phyloP scores from a whole-genome alignment of 1,139 yeast genomes.

The Saccharomyces hybrid region DNA sequence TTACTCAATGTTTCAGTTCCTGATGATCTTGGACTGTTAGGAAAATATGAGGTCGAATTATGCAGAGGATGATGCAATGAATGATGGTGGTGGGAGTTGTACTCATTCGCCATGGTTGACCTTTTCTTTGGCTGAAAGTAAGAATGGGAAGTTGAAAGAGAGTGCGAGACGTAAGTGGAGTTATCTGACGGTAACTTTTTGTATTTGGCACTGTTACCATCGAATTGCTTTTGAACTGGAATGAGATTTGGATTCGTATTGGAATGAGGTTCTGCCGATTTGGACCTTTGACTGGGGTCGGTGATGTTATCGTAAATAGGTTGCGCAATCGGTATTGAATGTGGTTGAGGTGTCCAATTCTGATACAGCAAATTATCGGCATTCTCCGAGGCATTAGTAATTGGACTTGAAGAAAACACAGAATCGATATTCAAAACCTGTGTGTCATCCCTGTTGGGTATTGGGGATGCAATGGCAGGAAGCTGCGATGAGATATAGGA shows the following conservation, averaged over 20 bases:
- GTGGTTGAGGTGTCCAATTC: slow-evolving; percentile 30
- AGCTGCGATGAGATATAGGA: slow-evolving; percentile 6
- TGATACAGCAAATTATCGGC: slow-evolving; percentile 11
- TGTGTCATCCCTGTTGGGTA: slow-evolving; percentile 13
- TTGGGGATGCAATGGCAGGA: slow-evolving; percentile 2
- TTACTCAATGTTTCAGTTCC: neutral
- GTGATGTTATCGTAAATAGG: slow-evolving; percentile 24
- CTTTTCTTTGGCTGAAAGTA: slow-evolving; percentile 3
- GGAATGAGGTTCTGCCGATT: slow-evolving; percentile 37
- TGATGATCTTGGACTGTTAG: neutral
- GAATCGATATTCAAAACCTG: slow-evolving; percentile 12
- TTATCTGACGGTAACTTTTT: neutral
- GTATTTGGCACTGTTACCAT: slow-evolving; percentile 4
- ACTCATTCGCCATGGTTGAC: slow-evolving; percentile 7
- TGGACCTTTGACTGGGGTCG: slow-evolving; percentile 32
- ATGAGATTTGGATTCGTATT: slow-evolving; percentile 13
- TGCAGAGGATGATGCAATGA: neutral
- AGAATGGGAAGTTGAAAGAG: neutral
- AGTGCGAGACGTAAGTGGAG: neutral
- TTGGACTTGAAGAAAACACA: slow-evolving; percentile 11
- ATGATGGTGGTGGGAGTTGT: neutral
- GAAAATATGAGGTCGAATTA: neutral
- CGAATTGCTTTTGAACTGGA: slow-evolving; percentile 13
- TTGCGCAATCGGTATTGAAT: slow-evolving; percentile 14
- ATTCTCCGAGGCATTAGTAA: slow-evolving; percentile 7